phyloP scores from a whole-genome alignment of 1,284 basidiomycete genomes.

The Xerocomus amazonicus region DNA sequence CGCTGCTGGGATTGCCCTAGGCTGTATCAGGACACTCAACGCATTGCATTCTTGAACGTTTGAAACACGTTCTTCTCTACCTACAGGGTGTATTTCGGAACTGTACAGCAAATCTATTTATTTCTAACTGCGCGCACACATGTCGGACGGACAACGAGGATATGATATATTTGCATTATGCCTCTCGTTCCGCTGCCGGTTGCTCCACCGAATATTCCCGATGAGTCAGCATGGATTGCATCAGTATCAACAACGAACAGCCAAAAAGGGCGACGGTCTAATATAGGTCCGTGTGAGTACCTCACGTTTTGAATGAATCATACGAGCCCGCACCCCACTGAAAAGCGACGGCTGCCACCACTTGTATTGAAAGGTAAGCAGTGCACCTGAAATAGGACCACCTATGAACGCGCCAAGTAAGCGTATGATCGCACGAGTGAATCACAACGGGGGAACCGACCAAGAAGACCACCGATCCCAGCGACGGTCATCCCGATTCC shows the following conservation, averaged over 20 bases:
- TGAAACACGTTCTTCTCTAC: neutral
- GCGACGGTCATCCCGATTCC: constrained; percentile 14
- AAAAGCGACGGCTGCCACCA: constrained; percentile 30
- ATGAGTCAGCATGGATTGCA: constrained; percentile 15
- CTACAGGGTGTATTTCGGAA: neutral
- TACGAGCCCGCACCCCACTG: constrained; percentile 21
- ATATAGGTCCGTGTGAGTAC: no score
- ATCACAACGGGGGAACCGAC: neutral
- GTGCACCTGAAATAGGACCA: constrained; percentile 25
- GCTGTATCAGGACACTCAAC: constrained; percentile 58
- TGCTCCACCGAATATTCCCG: neutral
- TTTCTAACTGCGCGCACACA: neutral
- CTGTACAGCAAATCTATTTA: neutral
- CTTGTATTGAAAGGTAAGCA: constrained; percentile 25
- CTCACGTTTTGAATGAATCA: no score
- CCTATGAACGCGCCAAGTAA: constrained; percentile 11
- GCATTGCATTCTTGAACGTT: constrained; percentile 29
- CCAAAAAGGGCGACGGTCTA: constrained; percentile 18
- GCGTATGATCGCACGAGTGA: neutral
- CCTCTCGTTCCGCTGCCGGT: neutral
- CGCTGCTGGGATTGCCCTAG: constrained; percentile 49
- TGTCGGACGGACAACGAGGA: neutral
- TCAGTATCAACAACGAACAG: constrained; percentile 10
- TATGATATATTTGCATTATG: neutral
- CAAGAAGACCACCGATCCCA: constrained; percentile 14